Percentiles rank a stretch among this genome's conserved stretches.
Conservation (phyloP, 257 asterid species). For the Salvia hispanica region DNA sequence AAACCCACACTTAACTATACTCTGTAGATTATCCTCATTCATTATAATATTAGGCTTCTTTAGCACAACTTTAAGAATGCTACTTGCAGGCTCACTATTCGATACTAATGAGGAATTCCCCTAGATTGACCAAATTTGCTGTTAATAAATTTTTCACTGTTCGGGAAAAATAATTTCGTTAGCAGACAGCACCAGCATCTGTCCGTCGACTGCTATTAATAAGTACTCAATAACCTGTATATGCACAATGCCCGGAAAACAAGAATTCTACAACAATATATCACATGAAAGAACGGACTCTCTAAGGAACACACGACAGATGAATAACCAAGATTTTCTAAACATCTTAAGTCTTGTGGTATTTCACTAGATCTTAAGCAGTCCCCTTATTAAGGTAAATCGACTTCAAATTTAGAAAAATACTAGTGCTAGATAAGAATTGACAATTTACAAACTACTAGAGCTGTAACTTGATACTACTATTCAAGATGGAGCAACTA, state of each 20-base stretch:
- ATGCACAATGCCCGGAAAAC: constrained; percentile 3
- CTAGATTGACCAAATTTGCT: background rate
- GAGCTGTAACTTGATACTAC: constrained; percentile 8
- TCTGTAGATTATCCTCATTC: background rate
- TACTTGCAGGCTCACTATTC: background rate
- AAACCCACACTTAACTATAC: background rate
- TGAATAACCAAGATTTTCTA: constrained; percentile 11
- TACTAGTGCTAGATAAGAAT: background rate
- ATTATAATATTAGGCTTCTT: background rate
- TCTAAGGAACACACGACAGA: background rate
- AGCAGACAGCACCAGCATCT: background rate
- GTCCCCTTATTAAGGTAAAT: constrained; percentile 10
- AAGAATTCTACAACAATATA: background rate
- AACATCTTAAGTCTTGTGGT: background rate
- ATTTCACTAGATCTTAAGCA: background rate
- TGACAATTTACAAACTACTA: background rate
- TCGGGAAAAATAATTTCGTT: no score
- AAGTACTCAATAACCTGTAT: background rate
- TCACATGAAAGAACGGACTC: background rate
- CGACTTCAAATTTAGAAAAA: background rate
- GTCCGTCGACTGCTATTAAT: constrained; percentile 2
- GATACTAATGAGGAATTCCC: background rate
- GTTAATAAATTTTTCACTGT: background rate
- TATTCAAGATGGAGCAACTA: background rate
- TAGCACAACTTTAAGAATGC: background rate